Evolutionary conservation across 2,329 filamentous ascomycete genomes (phyloP).

Genomic region (Hymenotorrendiella dingleyae): DNA sequence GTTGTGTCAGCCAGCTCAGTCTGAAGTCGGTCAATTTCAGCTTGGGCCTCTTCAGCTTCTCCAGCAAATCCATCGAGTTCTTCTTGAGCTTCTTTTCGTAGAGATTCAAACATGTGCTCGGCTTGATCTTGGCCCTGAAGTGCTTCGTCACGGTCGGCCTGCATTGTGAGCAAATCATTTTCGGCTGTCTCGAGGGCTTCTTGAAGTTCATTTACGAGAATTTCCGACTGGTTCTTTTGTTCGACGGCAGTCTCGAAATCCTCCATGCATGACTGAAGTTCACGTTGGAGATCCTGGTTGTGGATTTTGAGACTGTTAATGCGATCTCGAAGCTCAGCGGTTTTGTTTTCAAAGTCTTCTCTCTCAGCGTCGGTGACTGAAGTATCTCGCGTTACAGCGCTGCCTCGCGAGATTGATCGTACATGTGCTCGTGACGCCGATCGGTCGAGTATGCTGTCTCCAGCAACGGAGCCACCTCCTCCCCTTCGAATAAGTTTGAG

Average conservation of each 20-base stretch:
- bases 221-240: conserved; percentile 54
- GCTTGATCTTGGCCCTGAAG: conserved; percentile 55
- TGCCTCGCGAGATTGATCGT: conserved; percentile 67
- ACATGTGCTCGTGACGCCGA: conserved; percentile 79
- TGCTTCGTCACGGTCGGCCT: conserved; percentile 81
- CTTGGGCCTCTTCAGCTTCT: conserved; percentile 66
- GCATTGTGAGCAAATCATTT: conserved; percentile 72
- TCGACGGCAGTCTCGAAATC: conserved; percentile 72
- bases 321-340: conserved; percentile 78
- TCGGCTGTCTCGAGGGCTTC: conserved; percentile 74
- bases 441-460: conserved; percentile 90
- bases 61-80: conserved; percentile 62
- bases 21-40: conserved; percentile 64
- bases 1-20: conserved; percentile 68
- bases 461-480: conserved; percentile 58
- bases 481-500: conserved; percentile 82
- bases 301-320: conserved; percentile 80
- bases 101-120: conserved; percentile 54
- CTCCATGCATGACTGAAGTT: conserved; percentile 71
- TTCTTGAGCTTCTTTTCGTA: conserved; percentile 58
- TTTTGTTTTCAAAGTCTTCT: conserved; percentile 78
- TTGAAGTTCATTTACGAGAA: conserved; percentile 58
- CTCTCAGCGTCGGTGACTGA: conserved; percentile 67
- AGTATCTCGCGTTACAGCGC: conserved; percentile 31
- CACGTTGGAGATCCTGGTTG: conserved; percentile 80